These are phyloP conservation scores for Sicyos baderoa DNA, from an alignment of 306 rosid species.

Conservation along the genomic window DNA sequence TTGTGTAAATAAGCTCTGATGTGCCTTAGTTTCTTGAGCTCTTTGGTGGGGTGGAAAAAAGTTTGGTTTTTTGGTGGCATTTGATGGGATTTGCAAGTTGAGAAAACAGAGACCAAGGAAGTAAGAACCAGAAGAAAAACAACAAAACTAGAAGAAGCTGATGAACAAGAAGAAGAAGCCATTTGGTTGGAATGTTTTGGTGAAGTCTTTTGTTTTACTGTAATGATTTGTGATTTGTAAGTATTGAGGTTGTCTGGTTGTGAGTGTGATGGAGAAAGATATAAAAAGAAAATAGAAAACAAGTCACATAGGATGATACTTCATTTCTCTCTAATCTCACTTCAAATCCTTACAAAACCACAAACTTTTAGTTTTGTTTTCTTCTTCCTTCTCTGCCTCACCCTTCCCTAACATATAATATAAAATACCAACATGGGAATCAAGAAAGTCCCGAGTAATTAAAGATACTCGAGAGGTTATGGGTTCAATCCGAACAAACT, in stretches of 20 bases:
- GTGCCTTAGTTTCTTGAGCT: conserved; percentile 40
- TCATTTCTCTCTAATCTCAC: conserved; percentile 38
- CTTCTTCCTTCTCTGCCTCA: conserved; percentile 31
- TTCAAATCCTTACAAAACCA: conserved; percentile 46
- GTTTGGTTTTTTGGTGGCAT: conserved; percentile 56
- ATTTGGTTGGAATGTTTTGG: conserved; percentile 43
- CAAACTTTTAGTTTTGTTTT: conserved; percentile 18
- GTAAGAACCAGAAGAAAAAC: conserved; percentile 43
- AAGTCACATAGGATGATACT: conserved; percentile 27
- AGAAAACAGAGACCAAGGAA: conserved; percentile 41
- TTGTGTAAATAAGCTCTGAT: conserved; percentile 50
- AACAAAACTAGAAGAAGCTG: conserved; percentile 38
- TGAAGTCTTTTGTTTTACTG: conserved; percentile 38
- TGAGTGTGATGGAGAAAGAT: conserved; percentile 22
- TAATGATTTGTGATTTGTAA: conserved; percentile 38
- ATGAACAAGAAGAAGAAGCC: conserved; percentile 35
- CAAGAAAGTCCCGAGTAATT: no score
- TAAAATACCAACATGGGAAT: neutral
- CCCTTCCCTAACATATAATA: conserved; percentile 41
- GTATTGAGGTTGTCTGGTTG: conserved; percentile 69
- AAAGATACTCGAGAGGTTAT: no score
- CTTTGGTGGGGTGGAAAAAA: conserved; percentile 38
- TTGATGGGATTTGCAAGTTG: conserved; percentile 31
- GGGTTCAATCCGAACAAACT: no score
- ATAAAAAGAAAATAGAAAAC: neutral